Evolutionary conservation across 345 rosid species (phyloP), one percentile per base, ranked within the genome.

Genomic region (Populus pruinosa): DNA sequence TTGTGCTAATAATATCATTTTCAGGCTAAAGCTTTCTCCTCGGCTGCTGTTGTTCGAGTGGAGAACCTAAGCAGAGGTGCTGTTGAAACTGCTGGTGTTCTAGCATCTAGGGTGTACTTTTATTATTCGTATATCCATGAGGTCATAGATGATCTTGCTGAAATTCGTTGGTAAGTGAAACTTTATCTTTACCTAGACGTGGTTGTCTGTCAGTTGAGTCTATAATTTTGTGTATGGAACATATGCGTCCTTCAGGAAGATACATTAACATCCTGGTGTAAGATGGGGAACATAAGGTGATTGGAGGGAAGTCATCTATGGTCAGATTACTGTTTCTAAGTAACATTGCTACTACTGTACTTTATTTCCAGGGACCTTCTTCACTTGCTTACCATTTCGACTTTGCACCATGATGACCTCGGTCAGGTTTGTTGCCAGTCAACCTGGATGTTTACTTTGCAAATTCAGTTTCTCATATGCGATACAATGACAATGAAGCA

Each of bases 11-110:
- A 47, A 47, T 47, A 47, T 47, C 1, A 47, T 47, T 85, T 67
- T 74, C 74, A 92, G 99, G 97, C 97, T 56, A 94, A 94, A 89
- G 92, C 87, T 82, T 94, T 97, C 85, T 88, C 97, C 62, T 83
- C 94, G 2, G 91, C 91, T 10, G 90, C 95, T 83, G 87, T 94
- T 80, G 85, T 78, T 74, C 87, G 92, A 31, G 85, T 91, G 82
- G 89, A 87, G 88, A 90, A 78, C 71, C 63, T 94, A 27, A 90
- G 91, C 84, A 79, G 88, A 77, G 90, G 94, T 79, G 93, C 93
- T 27, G 83, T 91, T 78, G 93, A 89, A 13, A 47, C 50, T 47
- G 50, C 18, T 47, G 50, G 50, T 87, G 92, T 90, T 17, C 81
- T 93, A 53, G 94, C 98, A 53, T 89, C 97, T 2, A 89, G 89